A percentile compares a stretch with the other conserved stretches of the same genome.
Evolutionary conservation across 345 rosid species (phyloP).

Genomic region (Murraya paniculata): DNA sequence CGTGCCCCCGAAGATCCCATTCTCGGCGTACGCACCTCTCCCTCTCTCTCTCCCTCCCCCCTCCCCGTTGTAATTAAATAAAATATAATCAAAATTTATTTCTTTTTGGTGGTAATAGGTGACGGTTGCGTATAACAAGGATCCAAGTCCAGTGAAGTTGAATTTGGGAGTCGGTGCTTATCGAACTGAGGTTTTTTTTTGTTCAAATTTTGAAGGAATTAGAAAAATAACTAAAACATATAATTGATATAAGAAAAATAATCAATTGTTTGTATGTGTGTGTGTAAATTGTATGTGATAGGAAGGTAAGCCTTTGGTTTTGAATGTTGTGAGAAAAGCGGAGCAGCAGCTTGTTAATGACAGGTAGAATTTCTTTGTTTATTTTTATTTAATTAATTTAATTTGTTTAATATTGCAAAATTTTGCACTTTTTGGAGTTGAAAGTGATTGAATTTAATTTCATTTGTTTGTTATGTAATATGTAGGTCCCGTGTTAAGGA

Average conservation of each 20-base stretch:
- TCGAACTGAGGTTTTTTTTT: conserved; percentile 68
- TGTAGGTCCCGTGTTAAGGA: conserved; percentile 68
- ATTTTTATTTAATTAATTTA: neutral
- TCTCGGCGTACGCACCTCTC: conserved; percentile 55
- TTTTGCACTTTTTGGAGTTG: neutral
- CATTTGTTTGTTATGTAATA: neutral
- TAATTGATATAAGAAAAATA: too few relatives aligned
- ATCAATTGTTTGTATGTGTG: too few relatives aligned
- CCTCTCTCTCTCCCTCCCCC: conserved; percentile 4
- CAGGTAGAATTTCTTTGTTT: conserved; percentile 30
- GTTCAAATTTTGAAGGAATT: neutral
- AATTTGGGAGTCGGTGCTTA: conserved; percentile 97
- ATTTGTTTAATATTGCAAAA: neutral
- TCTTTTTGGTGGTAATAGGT: conserved; percentile 42
- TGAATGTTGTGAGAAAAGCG: conserved; percentile 71
- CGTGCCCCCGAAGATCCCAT: conserved; percentile 92
- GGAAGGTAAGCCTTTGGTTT: conserved; percentile 85
- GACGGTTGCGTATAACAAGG: conserved; percentile 92
- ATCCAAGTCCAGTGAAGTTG: conserved; percentile 81
- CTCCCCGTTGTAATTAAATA: neutral
- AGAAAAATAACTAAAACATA: too few relatives aligned
- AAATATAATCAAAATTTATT: neutral
- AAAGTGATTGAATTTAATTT: conserved; percentile 3
- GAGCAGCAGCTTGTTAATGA: conserved; percentile 74
- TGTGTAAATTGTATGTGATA: conserved; percentile 10